These are phyloP conservation scores for Parietaria judaica DNA, from an alignment of 306 rosid genomes.

Conservation along the genomic window DNA sequence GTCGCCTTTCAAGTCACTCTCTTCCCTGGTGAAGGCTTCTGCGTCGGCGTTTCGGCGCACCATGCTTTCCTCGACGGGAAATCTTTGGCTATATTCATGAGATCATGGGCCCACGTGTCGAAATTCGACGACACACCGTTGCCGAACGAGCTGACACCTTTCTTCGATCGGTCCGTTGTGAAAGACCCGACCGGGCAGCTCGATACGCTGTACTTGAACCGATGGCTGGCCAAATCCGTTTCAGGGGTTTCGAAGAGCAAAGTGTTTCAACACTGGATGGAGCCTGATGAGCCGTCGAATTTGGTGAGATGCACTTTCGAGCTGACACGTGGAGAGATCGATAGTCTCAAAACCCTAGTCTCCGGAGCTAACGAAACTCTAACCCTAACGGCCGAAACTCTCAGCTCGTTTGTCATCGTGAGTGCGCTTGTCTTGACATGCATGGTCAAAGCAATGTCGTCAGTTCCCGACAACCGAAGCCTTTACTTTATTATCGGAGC, in stretches of 20 bases:
- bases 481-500: slow-evolving; percentile 5
- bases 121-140: slow-evolving; percentile 11
- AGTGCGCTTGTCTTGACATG: not conserved
- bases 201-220: not conserved
- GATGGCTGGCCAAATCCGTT: slow-evolving; percentile 1
- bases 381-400: too few relatives aligned
- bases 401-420: slow-evolving; percentile 2
- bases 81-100: slow-evolving; percentile 35
- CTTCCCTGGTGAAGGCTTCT: slow-evolving; percentile 35
- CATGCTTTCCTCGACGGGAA: slow-evolving; percentile 46
- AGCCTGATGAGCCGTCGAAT: not conserved
- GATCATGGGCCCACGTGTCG: slow-evolving; percentile 42
- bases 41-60: slow-evolving; percentile 35
- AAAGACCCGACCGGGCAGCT: slow-evolving; percentile 1
- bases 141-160: slow-evolving; percentile 22
- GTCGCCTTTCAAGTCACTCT: slow-evolving; percentile 41
- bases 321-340: not conserved
- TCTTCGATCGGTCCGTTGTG: slow-evolving; percentile 1
- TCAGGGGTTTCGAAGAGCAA: not conserved
- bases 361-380: not conserved
- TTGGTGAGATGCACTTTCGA: slow-evolving; percentile 3
- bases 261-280: not conserved
- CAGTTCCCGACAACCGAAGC: not conserved
- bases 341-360: not conserved
- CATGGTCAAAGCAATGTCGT: not conserved